Evolutionary conservation across 805 yeast species (phyloP).

Genomic region (Candida fluviatilis): DNA sequence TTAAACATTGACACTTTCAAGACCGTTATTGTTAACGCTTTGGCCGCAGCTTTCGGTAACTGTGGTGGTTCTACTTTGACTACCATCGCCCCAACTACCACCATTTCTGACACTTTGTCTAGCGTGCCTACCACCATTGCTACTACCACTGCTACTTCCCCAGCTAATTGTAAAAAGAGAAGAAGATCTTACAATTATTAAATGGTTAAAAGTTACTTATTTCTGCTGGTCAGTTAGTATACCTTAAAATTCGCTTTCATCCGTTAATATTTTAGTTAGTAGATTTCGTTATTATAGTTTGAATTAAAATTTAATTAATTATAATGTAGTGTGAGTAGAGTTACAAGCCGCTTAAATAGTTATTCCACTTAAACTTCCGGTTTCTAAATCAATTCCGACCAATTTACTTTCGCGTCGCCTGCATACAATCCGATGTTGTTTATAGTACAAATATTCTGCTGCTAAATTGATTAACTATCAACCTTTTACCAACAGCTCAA

Average conservation of each 20-base stretch:
- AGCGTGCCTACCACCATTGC: slow-evolving; percentile 8
- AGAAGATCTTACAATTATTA: slow-evolving; percentile 21
- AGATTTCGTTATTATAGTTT: neutral
- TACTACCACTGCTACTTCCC: slow-evolving; percentile 10
- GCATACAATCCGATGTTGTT: neutral
- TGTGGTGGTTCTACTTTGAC: slow-evolving; percentile 29
- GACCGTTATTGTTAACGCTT: slow-evolving; percentile 38
- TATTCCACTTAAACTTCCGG: too few relatives aligned
- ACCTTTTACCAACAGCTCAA: too few relatives aligned
- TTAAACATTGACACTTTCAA: slow-evolving; percentile 34
- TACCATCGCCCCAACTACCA: slow-evolving; percentile 18
- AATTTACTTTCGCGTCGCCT: too few relatives aligned
- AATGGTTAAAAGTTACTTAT: neutral
- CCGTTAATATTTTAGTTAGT: slow-evolving; percentile 1
- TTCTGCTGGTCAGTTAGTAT: slow-evolving; percentile 5
- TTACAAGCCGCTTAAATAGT: too few relatives aligned
- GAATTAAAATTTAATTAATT: neutral
- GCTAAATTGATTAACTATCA: neutral
- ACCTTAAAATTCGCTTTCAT: slow-evolving; percentile 3
- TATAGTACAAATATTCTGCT: too few relatives aligned
- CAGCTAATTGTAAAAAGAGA: slow-evolving; percentile 14
- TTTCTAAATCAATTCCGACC: too few relatives aligned
- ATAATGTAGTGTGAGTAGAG: neutral
- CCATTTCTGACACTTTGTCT: slow-evolving; percentile 15
- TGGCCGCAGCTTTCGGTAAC: slow-evolving; percentile 38